Conservation (phyloP, 305 asterid species). For the Lippia alba region DNA sequence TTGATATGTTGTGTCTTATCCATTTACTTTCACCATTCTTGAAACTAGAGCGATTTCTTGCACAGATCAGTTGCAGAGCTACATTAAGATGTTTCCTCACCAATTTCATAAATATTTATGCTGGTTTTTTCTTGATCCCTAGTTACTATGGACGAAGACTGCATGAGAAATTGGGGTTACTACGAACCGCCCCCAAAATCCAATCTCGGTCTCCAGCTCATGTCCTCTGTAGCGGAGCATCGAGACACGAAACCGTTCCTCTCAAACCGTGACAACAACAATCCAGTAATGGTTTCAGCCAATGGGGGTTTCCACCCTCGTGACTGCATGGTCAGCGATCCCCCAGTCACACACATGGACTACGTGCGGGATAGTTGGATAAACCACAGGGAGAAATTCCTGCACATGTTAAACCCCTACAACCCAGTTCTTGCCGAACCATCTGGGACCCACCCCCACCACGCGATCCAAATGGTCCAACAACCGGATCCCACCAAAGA, state of each 20-base stretch:
- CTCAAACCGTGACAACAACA: constrained; percentile 49
- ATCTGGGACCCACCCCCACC: constrained; percentile 62
- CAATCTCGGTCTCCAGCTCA: constrained; percentile 81
- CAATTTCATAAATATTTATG: constrained; percentile 34
- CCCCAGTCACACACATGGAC: constrained; percentile 75
- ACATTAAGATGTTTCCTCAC: not conserved
- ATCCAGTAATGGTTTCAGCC: constrained; percentile 65
- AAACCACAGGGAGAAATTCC: constrained; percentile 76
- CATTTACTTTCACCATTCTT: not conserved
- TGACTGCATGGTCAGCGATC: constrained; percentile 62
- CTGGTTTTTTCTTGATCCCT: constrained; percentile 39
- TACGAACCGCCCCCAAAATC: constrained; percentile 76
- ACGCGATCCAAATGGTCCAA: constrained; percentile 68
- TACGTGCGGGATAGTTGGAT: constrained; percentile 85
- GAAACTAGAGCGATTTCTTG: not conserved
- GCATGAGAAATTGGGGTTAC: constrained; percentile 94
- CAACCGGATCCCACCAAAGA: constrained; percentile 67
- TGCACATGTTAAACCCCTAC: constrained; percentile 69
- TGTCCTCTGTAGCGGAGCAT: constrained; percentile 73
- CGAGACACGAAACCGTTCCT: constrained; percentile 74
- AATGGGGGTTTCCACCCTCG: constrained; percentile 75
- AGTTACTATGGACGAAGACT: constrained; percentile 87
- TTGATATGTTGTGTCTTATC: constrained; percentile 13
- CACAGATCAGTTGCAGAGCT: not conserved
- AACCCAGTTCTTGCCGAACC: constrained; percentile 64